phyloP scores from a whole-genome alignment of 2,329 filamentous ascomycete species.

The Aspergillus sp. region DNA sequence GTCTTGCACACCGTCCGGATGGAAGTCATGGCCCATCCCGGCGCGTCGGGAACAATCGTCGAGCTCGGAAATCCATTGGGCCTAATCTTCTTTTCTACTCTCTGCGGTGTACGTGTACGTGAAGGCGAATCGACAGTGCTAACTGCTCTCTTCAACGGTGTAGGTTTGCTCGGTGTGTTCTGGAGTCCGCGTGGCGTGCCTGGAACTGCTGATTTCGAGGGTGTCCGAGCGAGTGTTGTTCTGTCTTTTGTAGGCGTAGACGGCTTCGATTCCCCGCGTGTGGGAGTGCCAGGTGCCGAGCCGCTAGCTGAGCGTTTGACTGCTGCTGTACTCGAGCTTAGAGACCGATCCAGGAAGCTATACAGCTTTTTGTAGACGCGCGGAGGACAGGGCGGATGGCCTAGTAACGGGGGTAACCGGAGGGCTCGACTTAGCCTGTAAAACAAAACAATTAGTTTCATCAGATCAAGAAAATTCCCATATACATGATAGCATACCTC shows the following conservation, averaged over 20 bases:
- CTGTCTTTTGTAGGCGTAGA: constrained; percentile 32
- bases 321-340: constrained; percentile 38
- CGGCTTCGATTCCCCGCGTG: constrained; percentile 24
- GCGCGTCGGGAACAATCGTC: constrained; percentile 37
- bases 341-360: constrained; percentile 66
- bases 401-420: constrained; percentile 68
- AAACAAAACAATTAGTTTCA: not conserved
- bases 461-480: not conserved
- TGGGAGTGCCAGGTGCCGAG: constrained; percentile 26
- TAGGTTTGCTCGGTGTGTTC: constrained; percentile 41
- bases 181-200: constrained; percentile 25
- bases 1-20: constrained; percentile 60
- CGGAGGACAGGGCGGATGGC: constrained; percentile 70
- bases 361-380: constrained; percentile 80
- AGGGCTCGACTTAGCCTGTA: constrained; percentile 65
- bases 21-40: constrained; percentile 62
- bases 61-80: constrained; percentile 16
- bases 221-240: constrained; percentile 12
- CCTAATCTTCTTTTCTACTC: constrained; percentile 5
- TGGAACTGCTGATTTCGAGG: constrained; percentile 18
- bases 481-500: constrained; percentile 45
- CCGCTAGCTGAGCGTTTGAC: constrained; percentile 30
- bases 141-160: constrained; percentile 27
- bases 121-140: constrained; percentile 14
- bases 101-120: constrained; percentile 13